Conservation (phyloP, 1,284 basidiomycete genomes). For the Microbotryum silenes-acaulis region DNA sequence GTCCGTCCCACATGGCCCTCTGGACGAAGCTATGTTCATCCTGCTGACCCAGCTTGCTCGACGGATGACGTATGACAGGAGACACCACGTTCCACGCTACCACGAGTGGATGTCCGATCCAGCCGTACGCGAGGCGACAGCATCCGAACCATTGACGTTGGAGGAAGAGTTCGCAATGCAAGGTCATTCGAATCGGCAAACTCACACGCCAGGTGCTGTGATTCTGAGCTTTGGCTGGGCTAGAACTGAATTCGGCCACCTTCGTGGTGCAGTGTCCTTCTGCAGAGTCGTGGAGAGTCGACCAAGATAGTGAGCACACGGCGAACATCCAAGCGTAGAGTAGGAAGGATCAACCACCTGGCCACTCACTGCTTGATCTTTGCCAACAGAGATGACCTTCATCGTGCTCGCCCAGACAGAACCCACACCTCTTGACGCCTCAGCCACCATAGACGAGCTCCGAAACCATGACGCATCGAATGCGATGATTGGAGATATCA, state of each 20-base stretch:
- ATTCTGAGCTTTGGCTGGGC: background rate
- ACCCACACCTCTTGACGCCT: background rate
- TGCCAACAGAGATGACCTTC: slow-evolving; percentile 68
- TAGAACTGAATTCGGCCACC: background rate
- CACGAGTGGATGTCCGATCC: slow-evolving; percentile 84
- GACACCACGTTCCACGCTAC: slow-evolving; percentile 46
- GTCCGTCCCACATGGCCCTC: slow-evolving; percentile 38
- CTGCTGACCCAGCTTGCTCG: background rate
- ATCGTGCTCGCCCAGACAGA: slow-evolving; percentile 57
- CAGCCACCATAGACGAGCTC: slow-evolving; percentile 31
- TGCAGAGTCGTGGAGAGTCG: slow-evolving; percentile 72
- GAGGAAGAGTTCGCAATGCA: slow-evolving; percentile 91
- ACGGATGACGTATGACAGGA: background rate
- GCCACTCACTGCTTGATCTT: background rate
- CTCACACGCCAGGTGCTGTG: no score
- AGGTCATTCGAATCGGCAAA: slow-evolving; percentile 47
- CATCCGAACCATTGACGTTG: slow-evolving; percentile 72
- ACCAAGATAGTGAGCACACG: slow-evolving; percentile 64
- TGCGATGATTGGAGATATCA: slow-evolving; percentile 86
- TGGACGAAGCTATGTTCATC: background rate
- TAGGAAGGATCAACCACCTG: background rate
- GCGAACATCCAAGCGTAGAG: background rate
- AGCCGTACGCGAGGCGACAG: slow-evolving; percentile 67
- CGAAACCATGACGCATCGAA: slow-evolving; percentile 38
- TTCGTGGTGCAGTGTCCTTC: background rate